Evolutionary conservation across 106 monocot species (phyloP), one percentile per base, ranked within the genome.

Genomic region (Allium cepa): DNA sequence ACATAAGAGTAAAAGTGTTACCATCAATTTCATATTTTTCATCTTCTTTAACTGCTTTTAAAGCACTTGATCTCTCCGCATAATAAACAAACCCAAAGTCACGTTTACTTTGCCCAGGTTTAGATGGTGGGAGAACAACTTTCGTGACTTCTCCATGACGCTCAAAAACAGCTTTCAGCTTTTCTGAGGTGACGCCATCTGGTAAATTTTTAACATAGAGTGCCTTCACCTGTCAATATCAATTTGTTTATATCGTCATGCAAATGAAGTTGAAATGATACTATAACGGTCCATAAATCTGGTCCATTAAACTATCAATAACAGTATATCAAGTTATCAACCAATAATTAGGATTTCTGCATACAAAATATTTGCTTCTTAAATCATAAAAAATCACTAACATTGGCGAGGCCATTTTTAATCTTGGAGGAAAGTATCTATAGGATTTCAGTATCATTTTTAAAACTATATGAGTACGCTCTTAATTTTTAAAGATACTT

Each of bases 11-110:
- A 45, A 62, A 28, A 36, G 15, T 36, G 46, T 68, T 60, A 99
- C 99, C 99, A 71, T 93, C 72, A 53, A 99, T n/a, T 72, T 99
- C 87, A 81, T 99, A 99, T 81, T 66, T 89, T 69, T 99, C 93
- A 10, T 88, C 81, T 56, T 85, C 76, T 68, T 90, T 71, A 9
- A 93, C 72, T 26, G 90, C 93, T 64, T 87, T 99, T 89, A 85
- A 87, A 47, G 99, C 93, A 16, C 51, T 73, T 22, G 99, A 87
- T 11, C 83, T 67, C 56, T 93, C 84, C 18, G 76, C 80, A 80
- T 93, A 99, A 78, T 99, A 92, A 22, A 99, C 86, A 76, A 99
- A 99, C 22, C 90, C 99, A 87, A 80, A 85, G 67, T 91, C 91
- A 70, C 93, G 73, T 50, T 85, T 83, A 46, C 92, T 89, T 26